phyloP scores from a whole-genome alignment of 139 green algal species.

The Chlorella sp. region DNA sequence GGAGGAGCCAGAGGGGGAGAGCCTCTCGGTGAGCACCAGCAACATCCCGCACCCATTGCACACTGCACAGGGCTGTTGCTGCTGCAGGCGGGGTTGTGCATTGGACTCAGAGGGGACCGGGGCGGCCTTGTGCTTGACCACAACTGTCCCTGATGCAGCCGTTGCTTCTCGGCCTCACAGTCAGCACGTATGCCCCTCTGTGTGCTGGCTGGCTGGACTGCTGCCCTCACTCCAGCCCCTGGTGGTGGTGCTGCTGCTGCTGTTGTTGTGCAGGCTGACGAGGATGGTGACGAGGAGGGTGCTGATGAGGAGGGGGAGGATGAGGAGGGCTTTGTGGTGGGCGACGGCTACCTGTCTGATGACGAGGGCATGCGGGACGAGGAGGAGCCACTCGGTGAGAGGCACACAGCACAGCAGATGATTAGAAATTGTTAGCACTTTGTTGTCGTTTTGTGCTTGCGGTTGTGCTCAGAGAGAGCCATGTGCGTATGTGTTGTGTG shows the following conservation, averaged over 20 bases:
- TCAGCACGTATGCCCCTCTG: neutral
- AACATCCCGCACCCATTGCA: neutral
- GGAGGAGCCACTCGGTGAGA: conserved; percentile 12
- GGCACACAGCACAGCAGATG: too few species aligned
- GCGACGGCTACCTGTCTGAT: conserved; percentile 65
- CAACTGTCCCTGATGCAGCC: neutral
- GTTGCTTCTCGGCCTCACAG: neutral
- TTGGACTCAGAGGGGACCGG: too few species aligned
- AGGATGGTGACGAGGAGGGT: neutral
- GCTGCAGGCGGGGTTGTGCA: neutral
- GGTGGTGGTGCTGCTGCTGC: too few species aligned
- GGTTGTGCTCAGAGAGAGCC: too few species aligned
- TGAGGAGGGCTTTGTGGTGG: conserved; percentile 66
- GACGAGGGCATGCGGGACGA: conserved; percentile 50
- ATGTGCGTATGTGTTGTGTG: too few species aligned
- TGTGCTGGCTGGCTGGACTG: neutral
- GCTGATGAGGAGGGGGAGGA: conserved; percentile 40
- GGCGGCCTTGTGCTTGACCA: neutral
- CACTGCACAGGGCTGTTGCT: neutral
- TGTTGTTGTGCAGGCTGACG: neutral
- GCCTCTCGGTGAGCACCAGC: conserved; percentile 9
- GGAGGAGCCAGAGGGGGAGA: conserved; percentile 61
- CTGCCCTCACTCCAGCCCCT: neutral
- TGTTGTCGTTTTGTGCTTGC: too few species aligned
- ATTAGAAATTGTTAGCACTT: too few species aligned